A percentile compares a stretch with the other conserved stretches of the same genome.
phyloP scores from a whole-genome alignment of 176 grass and related monocot species.

The Carex scoparia region DNA sequence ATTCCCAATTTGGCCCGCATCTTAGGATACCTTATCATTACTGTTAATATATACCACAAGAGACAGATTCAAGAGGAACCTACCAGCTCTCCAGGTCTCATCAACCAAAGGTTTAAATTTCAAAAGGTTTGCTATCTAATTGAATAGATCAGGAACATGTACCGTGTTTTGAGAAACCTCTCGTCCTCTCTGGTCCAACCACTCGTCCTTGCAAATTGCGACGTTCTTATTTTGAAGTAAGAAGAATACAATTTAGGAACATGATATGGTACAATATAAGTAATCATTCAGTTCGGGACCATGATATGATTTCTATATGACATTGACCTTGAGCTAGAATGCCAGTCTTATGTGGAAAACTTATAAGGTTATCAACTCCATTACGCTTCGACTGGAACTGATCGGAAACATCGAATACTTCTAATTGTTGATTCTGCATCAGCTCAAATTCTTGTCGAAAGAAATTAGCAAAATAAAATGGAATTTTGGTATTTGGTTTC shows the following conservation, averaged over 20 bases:
- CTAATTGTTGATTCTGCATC: no score
- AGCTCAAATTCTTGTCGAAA: no score
- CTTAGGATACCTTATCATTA: not conserved
- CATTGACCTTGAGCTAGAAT: not conserved
- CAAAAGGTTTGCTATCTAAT: not conserved
- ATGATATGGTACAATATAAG: not conserved
- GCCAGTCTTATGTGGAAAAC: not conserved
- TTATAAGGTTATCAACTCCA: not conserved
- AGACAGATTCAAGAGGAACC: not conserved
- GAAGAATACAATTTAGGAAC: not conserved
- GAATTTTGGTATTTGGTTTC: no score
- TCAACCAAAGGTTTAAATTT: not conserved
- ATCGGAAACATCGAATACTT: no score
- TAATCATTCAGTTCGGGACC: not conserved
- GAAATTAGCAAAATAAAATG: no score
- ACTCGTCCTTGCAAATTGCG: not conserved
- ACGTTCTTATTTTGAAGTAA: not conserved
- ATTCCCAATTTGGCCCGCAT: not conserved
- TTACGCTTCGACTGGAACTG: not conserved
- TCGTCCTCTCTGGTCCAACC: not conserved
- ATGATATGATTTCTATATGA: not conserved
- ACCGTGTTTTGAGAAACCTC: not conserved
- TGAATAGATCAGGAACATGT: not conserved
- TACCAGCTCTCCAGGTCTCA: not conserved
- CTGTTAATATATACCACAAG: not conserved